Conservation (phyloP, 345 rosid species). For the Syzygium aqueum region DNA sequence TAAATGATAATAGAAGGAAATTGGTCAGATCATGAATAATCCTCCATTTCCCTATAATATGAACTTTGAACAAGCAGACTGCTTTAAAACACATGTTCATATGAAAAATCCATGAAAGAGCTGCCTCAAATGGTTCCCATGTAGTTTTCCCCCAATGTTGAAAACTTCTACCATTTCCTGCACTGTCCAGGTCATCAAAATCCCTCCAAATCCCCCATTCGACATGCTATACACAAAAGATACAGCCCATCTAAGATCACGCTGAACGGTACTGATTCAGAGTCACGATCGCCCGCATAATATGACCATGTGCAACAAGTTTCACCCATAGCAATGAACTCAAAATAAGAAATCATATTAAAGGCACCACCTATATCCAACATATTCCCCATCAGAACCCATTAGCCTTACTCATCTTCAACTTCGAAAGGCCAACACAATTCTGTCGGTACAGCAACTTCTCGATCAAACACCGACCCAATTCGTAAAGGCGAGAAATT, state of each 20-base stretch:
- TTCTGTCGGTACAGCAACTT: not conserved
- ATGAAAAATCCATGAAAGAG: not conserved
- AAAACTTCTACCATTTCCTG: not conserved
- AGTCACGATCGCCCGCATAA: fast-evolving
- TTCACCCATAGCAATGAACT: not conserved
- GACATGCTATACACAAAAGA: not conserved
- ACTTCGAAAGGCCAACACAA: not conserved
- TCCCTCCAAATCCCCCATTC: not conserved
- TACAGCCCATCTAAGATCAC: not conserved
- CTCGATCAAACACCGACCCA: not conserved
- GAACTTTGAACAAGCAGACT: not conserved
- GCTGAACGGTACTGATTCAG: not conserved
- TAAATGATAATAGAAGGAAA: not conserved
- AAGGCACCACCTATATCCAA: not conserved
- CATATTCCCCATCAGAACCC: not conserved
- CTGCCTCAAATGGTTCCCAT: not conserved
- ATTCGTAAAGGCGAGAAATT: not conserved
- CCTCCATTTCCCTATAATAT: not conserved
- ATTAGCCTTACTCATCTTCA: not conserved
- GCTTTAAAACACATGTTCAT: not conserved
- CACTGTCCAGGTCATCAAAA: not conserved
- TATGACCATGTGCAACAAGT: not conserved
- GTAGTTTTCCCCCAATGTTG: not conserved
- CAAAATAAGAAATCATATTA: not conserved
- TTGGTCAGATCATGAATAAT: not conserved